A percentile compares a stretch with the other conserved stretches of the same genome.
Evolutionary conservation across 768 basidiomycete genomes (phyloP).

Genomic region (Rhizopogon vesiculosus): DNA sequence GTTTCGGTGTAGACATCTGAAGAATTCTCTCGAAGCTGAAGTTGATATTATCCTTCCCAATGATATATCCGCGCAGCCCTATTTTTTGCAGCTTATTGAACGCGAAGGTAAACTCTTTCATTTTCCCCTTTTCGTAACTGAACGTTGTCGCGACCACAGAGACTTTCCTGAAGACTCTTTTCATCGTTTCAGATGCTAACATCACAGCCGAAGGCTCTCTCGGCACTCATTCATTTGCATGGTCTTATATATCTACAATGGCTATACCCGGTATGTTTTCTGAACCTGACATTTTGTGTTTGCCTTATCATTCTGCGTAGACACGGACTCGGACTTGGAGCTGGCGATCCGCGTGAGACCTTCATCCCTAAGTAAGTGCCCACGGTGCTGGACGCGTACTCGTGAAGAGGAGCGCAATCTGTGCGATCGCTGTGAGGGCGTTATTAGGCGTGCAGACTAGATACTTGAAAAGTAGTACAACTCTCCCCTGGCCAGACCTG

Average conservation of each 20-base stretch:
- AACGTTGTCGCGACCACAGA: slow-evolving; percentile 33
- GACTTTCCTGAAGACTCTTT: slow-evolving; percentile 62
- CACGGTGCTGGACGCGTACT: slow-evolving; percentile 86
- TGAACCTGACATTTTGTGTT: neutral
- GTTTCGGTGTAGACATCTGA: slow-evolving; percentile 47
- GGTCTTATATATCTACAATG: slow-evolving; percentile 45
- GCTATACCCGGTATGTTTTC: slow-evolving; percentile 39
- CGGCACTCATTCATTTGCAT: slow-evolving; percentile 35
- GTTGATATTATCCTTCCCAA: slow-evolving; percentile 57
- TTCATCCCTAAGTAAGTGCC: slow-evolving; percentile 66
- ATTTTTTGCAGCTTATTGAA: slow-evolving; percentile 37
- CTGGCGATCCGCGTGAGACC: slow-evolving; percentile 59
- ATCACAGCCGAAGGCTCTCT: slow-evolving; percentile 43
- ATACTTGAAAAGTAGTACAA: neutral
- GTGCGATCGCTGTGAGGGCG: slow-evolving; percentile 58
- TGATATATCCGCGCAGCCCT: slow-evolving; percentile 15
- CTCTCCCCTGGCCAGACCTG: too few relatives aligned
- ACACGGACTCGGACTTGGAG: slow-evolving; percentile 10
- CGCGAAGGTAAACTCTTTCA: slow-evolving; percentile 31
- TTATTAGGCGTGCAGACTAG: slow-evolving; percentile 4
- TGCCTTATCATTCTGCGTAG: neutral
- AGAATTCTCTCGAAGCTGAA: slow-evolving; percentile 73
- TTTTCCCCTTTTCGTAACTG: neutral
- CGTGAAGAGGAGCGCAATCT: slow-evolving; percentile 45
- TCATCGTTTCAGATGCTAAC: slow-evolving; percentile 73